Base-by-base conservation (phyloP, 768 basidiomycete genomes). In the Fomitopsis serialis region DNA sequence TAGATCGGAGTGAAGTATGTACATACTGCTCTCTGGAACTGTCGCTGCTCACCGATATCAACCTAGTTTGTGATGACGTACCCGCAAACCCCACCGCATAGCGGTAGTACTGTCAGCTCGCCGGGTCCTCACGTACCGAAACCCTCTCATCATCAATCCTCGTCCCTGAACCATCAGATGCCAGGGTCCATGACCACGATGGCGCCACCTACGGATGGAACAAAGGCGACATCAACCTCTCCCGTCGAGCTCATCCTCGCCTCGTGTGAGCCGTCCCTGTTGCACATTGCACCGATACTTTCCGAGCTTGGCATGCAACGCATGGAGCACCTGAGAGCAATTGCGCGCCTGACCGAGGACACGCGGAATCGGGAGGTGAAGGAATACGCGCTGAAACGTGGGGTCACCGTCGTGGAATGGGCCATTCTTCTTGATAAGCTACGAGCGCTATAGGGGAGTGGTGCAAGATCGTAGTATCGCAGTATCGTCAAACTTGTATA, bases 361-460 rank as follows among this genome's bases (percentile, higher is more conserved):
- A 88, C 82, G 21, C 68, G 87, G 57, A 80, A 89, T 65, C 70
- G 79, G 53, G 85, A 88, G 64, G 74, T 89, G 45, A 84, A 77
- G 66, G 84, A 85, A 59, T 83, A 82, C 58, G 87, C 85, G 50
- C 62, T 89, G 67, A 79, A 70, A 62, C 71, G 78, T 60, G 87
- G 87, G 1, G 72, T 89, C 48, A 87, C 85, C 0, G 74, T 87
- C 8, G 72, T 89, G 69, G 87, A 89, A 60, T 89, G 87, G 87
- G 87, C 87, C 21, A 85, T 89, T 61, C 71, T 89, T 60, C 66
- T 89, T 54, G 87, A 89, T 66, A 80, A 72, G 61, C 64, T 87
- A 57, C 79, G 78, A 56, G 70, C 62, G 35, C 58, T 71, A 52
- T 74, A 49, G 6, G 15, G 13, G 7, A 4, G 19, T 40, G 13